phyloP scores from a whole-genome alignment of 2,329 filamentous ascomycete species.

The Rutstroemia sp. region DNA sequence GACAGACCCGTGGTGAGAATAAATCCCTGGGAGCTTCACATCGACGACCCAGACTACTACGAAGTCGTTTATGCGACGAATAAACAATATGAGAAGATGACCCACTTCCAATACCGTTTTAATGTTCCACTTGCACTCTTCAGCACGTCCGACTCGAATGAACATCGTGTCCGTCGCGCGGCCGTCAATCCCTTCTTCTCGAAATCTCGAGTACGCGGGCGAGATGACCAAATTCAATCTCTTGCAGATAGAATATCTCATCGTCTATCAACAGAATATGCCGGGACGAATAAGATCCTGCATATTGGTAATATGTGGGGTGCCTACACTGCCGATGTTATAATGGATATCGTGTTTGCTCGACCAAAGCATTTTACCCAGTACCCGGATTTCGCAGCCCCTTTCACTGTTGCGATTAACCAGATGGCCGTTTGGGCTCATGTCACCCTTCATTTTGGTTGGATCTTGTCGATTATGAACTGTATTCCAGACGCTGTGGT shows the following conservation, averaged over 20 bases:
- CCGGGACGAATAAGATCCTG: slow-evolving; percentile 1
- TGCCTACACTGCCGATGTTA: slow-evolving; percentile 17
- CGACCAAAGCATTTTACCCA: slow-evolving; percentile 13
- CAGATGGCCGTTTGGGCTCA: not conserved
- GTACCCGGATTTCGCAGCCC: not conserved
- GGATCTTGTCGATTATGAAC: not conserved
- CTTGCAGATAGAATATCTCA: not conserved
- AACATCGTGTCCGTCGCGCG: slow-evolving; percentile 14
- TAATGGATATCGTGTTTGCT: slow-evolving; percentile 24
- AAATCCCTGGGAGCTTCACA: slow-evolving; percentile 10
- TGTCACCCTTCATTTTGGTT: not conserved
- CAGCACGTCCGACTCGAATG: slow-evolving; percentile 14
- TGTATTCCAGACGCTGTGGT: not conserved
- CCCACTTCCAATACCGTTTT: slow-evolving; percentile 5
- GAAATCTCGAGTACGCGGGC: not conserved
- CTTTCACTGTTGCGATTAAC: not conserved
- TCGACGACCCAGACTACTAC: slow-evolving; percentile 12
- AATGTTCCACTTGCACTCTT: slow-evolving; percentile 9
- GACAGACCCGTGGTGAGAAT: slow-evolving; percentile 8
- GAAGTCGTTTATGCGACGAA: slow-evolving; percentile 8
- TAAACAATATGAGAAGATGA: slow-evolving; percentile 7
- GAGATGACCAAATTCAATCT: not conserved
- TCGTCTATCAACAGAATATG: not conserved
- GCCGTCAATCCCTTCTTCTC: slow-evolving; percentile 18
- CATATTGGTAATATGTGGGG: not conserved